Evolutionary conservation across 768 basidiomycete genomes (phyloP).

Genomic region (Leucosporidium scottii): DNA sequence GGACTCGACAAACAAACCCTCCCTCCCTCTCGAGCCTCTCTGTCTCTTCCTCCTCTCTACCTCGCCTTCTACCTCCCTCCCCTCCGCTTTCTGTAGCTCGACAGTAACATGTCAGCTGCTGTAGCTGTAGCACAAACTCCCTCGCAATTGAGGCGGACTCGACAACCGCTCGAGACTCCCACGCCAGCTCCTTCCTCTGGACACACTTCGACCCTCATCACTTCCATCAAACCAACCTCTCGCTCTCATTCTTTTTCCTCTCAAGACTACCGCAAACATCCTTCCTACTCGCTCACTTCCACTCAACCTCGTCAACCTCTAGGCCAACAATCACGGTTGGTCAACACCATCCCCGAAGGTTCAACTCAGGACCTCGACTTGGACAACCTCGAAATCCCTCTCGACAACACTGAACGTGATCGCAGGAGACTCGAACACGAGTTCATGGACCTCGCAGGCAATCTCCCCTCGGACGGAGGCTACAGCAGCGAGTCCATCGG

Average conservation of each 20-base stretch:
- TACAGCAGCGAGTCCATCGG: not conserved
- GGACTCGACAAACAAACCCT: not conserved
- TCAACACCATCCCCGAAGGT: too few species aligned
- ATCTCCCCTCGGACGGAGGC: not conserved
- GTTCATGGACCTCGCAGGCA: not conserved
- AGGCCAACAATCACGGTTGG: not conserved
- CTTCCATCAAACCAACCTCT: conserved; percentile 7
- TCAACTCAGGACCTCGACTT: not conserved
- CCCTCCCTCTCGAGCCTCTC: conserved; percentile 1
- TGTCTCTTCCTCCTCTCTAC: not conserved
- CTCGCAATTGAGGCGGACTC: not conserved
- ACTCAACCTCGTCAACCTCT: conserved; percentile 1
- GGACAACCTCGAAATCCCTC: conserved; percentile 13
- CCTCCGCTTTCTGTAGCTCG: too few species aligned
- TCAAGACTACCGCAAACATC: not conserved
- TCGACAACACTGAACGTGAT: conserved; percentile 27
- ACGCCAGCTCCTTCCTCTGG: conserved; percentile 13
- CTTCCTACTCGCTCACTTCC: not conserved
- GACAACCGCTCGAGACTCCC: conserved; percentile 14
- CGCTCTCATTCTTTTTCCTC: conserved; percentile 3
- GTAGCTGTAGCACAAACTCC: not conserved
- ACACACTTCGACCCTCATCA: conserved; percentile 5
- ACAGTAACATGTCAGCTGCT: too few species aligned
- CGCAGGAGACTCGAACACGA: conserved; percentile 15
- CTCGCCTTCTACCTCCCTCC: too few species aligned